Evolutionary conservation across 2,329 filamentous ascomycete genomes (phyloP), one percentile per base, ranked within the genome.

Genomic region (Chrysoporthe puriensis): DNA sequence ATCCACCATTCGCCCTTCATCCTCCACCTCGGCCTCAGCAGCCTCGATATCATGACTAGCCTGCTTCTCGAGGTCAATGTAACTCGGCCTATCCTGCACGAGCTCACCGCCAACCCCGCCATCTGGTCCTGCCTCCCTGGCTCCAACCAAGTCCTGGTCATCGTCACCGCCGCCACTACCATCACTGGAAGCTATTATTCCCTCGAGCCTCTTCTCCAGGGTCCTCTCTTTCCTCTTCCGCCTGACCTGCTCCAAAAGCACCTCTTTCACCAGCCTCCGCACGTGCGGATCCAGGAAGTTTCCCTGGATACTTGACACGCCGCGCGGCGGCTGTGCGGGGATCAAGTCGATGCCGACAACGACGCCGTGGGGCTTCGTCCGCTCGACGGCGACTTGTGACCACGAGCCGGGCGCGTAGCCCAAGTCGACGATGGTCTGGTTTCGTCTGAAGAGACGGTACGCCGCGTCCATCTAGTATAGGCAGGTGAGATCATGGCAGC

Each of bases 321-420:
- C 96, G 74, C 87, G 89, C 0, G 96, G 96, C 5, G 96, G 95
- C 76, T 95, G 91, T 0, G 94, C 93, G 4, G 96, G 96, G 71
- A 99, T 93, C 63, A 99, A 86, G 77, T 99, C 96, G 74, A 99
- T 95, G 13, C 96, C 96, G 40, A 99, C 83, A 14, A 99, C 90
- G 56, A 91, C 88, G 9, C 94, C 94, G 58, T 86, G 80, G 0
- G 94, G 94, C 69, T 86, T 85, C 4, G 93, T 97, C 63, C 89
- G 86, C 69, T 93, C 91, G 44, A 91, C 82, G 21, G 96, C 96
- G 46, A 98, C 93, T 81, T 91, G 89, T 54, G 88, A 90, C 90
- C 90, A 92, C 71, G 85, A 88, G 1, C 90, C 90, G 36, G 90
- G 90, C 13, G 93, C 93, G 77, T 91, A 97, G 46, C 92, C 92